Evolutionary conservation across 2,329 filamentous ascomycete genomes (phyloP).

Genomic region (Penicillium oxalicum): DNA sequence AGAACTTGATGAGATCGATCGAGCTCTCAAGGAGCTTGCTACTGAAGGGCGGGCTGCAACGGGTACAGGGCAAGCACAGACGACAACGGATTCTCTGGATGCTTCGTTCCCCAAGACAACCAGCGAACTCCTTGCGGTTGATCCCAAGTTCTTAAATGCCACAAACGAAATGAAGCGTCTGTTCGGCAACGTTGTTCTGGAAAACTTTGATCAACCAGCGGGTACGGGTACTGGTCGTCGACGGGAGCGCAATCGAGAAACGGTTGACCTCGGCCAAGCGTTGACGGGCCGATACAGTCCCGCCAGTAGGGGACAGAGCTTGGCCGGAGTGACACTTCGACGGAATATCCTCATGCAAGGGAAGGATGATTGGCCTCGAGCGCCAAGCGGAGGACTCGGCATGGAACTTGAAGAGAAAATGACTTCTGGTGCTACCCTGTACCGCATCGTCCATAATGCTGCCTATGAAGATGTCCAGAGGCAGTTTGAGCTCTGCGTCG

Average conservation of each 20-base stretch:
- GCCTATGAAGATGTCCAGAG: conserved; percentile 69
- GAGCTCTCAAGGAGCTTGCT: conserved; percentile 55
- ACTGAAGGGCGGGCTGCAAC: conserved; percentile 31
- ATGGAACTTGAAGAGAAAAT: conserved; percentile 64
- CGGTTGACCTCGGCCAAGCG: conserved; percentile 49
- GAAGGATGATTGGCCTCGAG: conserved; percentile 79
- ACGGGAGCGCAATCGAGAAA: conserved; percentile 51
- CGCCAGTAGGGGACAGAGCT: conserved; percentile 54
- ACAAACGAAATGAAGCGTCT: conserved; percentile 83
- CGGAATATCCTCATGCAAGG: conserved; percentile 81
- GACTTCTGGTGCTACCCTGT: conserved; percentile 60
- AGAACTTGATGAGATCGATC: conserved; percentile 60
- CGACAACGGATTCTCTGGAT: conserved; percentile 35
- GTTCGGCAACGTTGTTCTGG: conserved; percentile 61
- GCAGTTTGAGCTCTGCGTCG: conserved; percentile 73
- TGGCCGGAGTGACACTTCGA: conserved; percentile 65
- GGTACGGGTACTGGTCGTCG: conserved; percentile 41
- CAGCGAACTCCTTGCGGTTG: conserved; percentile 54
- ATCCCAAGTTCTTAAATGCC: conserved; percentile 71
- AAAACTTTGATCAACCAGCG: conserved; percentile 51
- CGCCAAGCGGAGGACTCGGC: conserved; percentile 70
- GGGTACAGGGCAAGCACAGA: conserved; percentile 15
- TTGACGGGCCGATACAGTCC: conserved; percentile 49
- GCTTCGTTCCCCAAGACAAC: conserved; percentile 32
- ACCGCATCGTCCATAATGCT: conserved; percentile 68